Conservation (phyloP, 75 land plant species). For the Azolla pinnata region DNA sequence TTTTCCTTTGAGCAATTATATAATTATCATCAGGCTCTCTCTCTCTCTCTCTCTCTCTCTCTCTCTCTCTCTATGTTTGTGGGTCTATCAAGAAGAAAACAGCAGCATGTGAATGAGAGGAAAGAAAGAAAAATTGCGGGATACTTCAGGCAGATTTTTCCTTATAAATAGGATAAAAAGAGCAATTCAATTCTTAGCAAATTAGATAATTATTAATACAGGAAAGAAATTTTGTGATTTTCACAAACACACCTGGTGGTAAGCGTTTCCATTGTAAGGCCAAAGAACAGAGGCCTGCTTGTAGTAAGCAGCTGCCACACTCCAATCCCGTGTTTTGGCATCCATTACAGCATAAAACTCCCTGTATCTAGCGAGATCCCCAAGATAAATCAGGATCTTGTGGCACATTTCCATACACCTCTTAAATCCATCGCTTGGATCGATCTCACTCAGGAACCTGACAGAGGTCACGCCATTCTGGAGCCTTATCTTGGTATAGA, state of each 20-base stretch:
- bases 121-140: too few relatives aligned
- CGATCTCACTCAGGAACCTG: background rate
- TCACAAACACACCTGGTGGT: constrained; percentile 50
- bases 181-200: too few relatives aligned
- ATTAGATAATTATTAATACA: too few relatives aligned
- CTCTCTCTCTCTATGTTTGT: too few relatives aligned
- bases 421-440: constrained; percentile 9
- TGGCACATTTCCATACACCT: constrained; percentile 42
- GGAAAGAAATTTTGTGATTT: constrained; percentile 1
- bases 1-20: too few relatives aligned
- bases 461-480: constrained; percentile 16
- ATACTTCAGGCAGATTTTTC: too few relatives aligned
- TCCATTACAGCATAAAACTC: constrained; percentile 40
- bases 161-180: too few relatives aligned
- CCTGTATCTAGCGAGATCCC: constrained; percentile 71
- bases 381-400: constrained; percentile 44
- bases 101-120: too few relatives aligned
- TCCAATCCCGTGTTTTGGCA: constrained; percentile 29
- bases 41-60: too few relatives aligned
- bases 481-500: constrained; percentile 28
- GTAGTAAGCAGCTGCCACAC: constrained; percentile 50
- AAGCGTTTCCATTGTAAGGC: constrained; percentile 70
- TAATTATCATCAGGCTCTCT: too few relatives aligned
- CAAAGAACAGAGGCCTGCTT: constrained; percentile 49
- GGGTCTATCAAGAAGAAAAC: too few relatives aligned